Percentiles rank a stretch among this genome's conserved stretches.
These are phyloP conservation scores for Mycosphaerelloides madeirae DNA, from an alignment of 2,329 filamentous ascomycete genomes.

Conservation along the genomic window DNA sequence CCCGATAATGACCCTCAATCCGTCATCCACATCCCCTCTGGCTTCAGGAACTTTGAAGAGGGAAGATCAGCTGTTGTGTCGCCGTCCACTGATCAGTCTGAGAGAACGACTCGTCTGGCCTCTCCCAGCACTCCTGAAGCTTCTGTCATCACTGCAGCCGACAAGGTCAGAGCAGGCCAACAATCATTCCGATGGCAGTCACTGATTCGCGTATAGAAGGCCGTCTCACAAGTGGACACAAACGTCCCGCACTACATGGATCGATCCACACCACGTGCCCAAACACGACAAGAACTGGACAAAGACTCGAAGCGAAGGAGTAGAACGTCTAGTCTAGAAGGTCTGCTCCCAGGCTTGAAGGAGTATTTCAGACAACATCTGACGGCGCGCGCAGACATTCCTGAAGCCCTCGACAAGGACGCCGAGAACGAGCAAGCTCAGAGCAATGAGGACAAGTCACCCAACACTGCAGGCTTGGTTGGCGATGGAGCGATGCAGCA, in stretches of 20 bases:
- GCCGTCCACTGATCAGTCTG: slow-evolving; percentile 19
- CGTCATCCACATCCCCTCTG: slow-evolving; percentile 84
- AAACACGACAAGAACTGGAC: slow-evolving; percentile 72
- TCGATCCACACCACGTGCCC: slow-evolving; percentile 74
- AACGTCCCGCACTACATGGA: slow-evolving; percentile 60
- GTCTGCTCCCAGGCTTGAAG: slow-evolving; percentile 43
- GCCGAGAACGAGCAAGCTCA: slow-evolving; percentile 25
- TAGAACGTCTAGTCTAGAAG: slow-evolving; percentile 69
- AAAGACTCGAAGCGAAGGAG: slow-evolving; percentile 44
- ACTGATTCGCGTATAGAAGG: slow-evolving; percentile 29
- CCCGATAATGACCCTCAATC: slow-evolving; percentile 73
- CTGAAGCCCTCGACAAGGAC: slow-evolving; percentile 40
- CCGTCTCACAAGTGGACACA: slow-evolving; percentile 68
- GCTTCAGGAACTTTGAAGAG: slow-evolving; percentile 68
- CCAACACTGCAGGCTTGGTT: slow-evolving; percentile 32
- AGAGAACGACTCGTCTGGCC: slow-evolving; percentile 26
- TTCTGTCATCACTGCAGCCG: slow-evolving; percentile 23
- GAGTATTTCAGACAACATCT: slow-evolving; percentile 16
- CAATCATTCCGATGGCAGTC: slow-evolving; percentile 13
- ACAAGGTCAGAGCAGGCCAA: slow-evolving; percentile 24
- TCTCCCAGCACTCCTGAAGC: slow-evolving; percentile 35
- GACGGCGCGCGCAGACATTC: slow-evolving; percentile 38
- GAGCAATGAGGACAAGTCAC: slow-evolving; percentile 23
- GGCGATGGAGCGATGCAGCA: slow-evolving; percentile 42
- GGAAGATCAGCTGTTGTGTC: slow-evolving; percentile 12